Percentiles rank a stretch among this genome's conserved stretches.
Conservation (phyloP, 441 rosid genomes). For the Euphorbia corollata region DNA sequence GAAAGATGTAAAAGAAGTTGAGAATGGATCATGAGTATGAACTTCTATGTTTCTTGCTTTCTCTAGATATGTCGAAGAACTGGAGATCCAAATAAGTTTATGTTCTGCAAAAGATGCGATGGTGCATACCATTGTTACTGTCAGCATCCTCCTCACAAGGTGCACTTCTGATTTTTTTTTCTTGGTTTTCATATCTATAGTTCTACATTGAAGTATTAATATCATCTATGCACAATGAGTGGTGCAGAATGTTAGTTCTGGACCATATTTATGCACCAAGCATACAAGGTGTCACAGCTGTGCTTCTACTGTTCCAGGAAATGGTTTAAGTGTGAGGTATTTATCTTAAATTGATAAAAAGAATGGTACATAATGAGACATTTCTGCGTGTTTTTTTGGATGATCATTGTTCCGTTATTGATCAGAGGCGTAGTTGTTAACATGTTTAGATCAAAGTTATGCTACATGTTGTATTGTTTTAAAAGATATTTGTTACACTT, state of each 20-base stretch:
- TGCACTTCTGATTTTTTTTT: conserved; percentile 27
- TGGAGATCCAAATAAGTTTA: conserved; percentile 91
- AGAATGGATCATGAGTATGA: not conserved
- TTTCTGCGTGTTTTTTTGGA: not conserved
- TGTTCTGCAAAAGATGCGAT: conserved; percentile 97
- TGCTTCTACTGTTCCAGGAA: conserved; percentile 90
- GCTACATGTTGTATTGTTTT: no score
- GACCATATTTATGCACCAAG: conserved; percentile 91
- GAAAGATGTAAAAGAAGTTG: not conserved
- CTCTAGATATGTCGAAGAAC: conserved; percentile 71
- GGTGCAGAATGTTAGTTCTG: conserved; percentile 77
- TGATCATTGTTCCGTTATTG: not conserved
- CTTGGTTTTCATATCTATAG: conserved; percentile 13
- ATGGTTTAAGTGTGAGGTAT: conserved; percentile 93
- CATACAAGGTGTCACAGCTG: conserved; percentile 96
- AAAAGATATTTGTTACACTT: not conserved
- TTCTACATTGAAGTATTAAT: conserved; percentile 13
- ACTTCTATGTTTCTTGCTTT: conserved; percentile 13
- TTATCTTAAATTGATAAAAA: not conserved
- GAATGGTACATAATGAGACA: not conserved
- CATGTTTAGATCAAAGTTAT: not conserved
- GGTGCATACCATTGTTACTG: conserved; percentile 96
- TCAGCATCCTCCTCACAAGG: conserved; percentile 99
- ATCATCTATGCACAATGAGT: conserved; percentile 21
- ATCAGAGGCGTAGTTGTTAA: not conserved